Evolutionary conservation across 768 basidiomycete genomes (phyloP).

Genomic region (Suillus paluster): DNA sequence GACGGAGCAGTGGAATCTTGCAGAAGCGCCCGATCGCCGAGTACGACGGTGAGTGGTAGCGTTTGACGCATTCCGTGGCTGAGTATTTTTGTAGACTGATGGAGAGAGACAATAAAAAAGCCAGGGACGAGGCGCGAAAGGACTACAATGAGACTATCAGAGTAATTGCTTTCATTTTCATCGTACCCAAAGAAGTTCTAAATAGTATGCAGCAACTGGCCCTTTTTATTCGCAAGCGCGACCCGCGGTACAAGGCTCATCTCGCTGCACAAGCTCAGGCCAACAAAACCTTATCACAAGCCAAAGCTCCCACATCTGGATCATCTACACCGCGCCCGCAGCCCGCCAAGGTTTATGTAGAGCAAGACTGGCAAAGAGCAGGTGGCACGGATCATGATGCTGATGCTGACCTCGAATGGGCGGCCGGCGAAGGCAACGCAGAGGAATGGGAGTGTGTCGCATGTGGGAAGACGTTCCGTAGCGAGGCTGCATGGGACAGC

Average conservation of each 20-base stretch:
- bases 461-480: slow-evolving; percentile 86
- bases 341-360: slow-evolving; percentile 55
- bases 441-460: slow-evolving; percentile 97
- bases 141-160: slow-evolving; percentile 94
- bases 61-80: neutral
- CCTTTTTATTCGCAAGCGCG: slow-evolving; percentile 81
- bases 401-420: slow-evolving; percentile 76
- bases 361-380: slow-evolving; percentile 90
- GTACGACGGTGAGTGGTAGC: slow-evolving; percentile 64
- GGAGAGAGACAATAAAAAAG: slow-evolving; percentile 96
- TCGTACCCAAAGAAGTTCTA: neutral
- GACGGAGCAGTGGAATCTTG: slow-evolving; percentile 82
- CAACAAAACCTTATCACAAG: slow-evolving; percentile 24
- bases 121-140: slow-evolving; percentile 80
- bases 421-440: slow-evolving; percentile 66
- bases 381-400: slow-evolving; percentile 30
- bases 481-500: slow-evolving; percentile 94
- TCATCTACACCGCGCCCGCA: slow-evolving; percentile 35
- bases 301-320: slow-evolving; percentile 24
- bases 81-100: slow-evolving; percentile 60
- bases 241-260: slow-evolving; percentile 82
- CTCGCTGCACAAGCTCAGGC: slow-evolving; percentile 51
- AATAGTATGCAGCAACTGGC: slow-evolving; percentile 61
- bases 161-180: slow-evolving; percentile 42
- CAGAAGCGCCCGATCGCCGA: slow-evolving; percentile 86